A percentile compares a stretch with the other conserved stretches of the same genome.
phyloP scores from a whole-genome alignment of 148 eudicot genomes.

The Talinum fruticosum region DNA sequence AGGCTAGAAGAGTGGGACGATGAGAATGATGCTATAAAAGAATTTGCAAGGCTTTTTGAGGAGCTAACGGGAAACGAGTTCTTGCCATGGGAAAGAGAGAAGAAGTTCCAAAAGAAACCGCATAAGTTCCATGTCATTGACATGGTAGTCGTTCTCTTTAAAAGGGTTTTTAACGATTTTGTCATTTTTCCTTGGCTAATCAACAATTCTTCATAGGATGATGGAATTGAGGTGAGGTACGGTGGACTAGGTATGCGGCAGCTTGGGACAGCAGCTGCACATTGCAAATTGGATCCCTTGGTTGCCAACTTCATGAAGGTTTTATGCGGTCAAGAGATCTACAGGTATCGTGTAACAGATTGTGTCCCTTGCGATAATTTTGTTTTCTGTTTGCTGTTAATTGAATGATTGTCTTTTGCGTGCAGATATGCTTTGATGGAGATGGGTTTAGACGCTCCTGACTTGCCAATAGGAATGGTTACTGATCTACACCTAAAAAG shows the following conservation, averaged over 20 bases:
- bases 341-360: conserved; percentile 38
- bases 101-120: conserved; percentile 63
- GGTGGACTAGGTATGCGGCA: conserved; percentile 72
- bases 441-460: conserved; percentile 68
- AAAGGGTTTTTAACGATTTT: neutral
- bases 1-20: conserved; percentile 60
- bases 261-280: conserved; percentile 55
- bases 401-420: neutral
- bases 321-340: conserved; percentile 70
- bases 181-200: neutral
- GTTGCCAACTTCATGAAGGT: conserved; percentile 74
- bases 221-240: conserved; percentile 71
- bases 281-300: conserved; percentile 58
- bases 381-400: neutral
- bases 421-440: conserved; percentile 81
- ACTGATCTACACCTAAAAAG: conserved; percentile 59
- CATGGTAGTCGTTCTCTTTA: conserved; percentile 36
- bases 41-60: conserved; percentile 65
- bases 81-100: conserved; percentile 80
- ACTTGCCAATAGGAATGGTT: conserved; percentile 78
- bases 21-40: conserved; percentile 46
- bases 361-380: neutral
- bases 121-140: conserved; percentile 64
- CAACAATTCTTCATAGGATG: conserved; percentile 39
- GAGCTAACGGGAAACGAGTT: conserved; percentile 77